Evolutionary conservation across 2,329 filamentous ascomycete species (phyloP).

Genomic region (Ophiostoma montium): DNA sequence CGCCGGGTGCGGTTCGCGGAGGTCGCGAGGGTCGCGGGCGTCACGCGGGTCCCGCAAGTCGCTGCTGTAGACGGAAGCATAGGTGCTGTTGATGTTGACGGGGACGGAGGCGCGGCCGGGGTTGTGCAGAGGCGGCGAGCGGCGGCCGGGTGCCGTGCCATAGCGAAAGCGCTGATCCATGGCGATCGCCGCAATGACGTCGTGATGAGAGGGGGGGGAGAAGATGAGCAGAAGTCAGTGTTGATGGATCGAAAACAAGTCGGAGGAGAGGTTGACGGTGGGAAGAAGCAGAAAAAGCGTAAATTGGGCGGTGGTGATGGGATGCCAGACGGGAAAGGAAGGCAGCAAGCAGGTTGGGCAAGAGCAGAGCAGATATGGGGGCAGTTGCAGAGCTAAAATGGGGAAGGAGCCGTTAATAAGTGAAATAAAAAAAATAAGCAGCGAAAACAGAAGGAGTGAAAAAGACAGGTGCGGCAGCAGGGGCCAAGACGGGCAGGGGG

Average conservation of each 20-base stretch:
- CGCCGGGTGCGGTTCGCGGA: background rate
- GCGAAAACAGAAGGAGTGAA: background rate
- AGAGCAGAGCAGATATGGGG: background rate
- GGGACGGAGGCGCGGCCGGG: slow-evolving; percentile 39
- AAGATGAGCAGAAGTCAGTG: background rate
- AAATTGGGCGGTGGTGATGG: background rate
- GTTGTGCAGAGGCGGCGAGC: slow-evolving; percentile 28
- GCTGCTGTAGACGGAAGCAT: slow-evolving; percentile 26
- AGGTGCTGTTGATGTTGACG: slow-evolving; percentile 32
- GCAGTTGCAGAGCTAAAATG: no score
- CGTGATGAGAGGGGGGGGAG: background rate
- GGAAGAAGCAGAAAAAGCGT: background rate
- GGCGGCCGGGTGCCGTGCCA: slow-evolving; percentile 19
- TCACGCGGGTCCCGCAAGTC: slow-evolving; percentile 19
- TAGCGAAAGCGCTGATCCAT: slow-evolving; percentile 14
- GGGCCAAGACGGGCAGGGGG: background rate
- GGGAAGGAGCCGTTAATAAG: no score
- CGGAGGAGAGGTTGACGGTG: background rate
- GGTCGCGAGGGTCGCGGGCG: slow-evolving; percentile 26
- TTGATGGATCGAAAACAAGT: background rate
- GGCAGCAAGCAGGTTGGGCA: background rate
- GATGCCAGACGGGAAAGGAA: background rate
- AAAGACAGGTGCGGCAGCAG: background rate
- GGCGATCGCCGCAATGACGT: slow-evolving; percentile 4
- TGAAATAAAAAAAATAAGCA: background rate